Percentiles rank a stretch among this genome's conserved stretches.
Evolutionary conservation across 192 early-diverging fungal genomes (phyloP).

Genomic region (Backusella circina): DNA sequence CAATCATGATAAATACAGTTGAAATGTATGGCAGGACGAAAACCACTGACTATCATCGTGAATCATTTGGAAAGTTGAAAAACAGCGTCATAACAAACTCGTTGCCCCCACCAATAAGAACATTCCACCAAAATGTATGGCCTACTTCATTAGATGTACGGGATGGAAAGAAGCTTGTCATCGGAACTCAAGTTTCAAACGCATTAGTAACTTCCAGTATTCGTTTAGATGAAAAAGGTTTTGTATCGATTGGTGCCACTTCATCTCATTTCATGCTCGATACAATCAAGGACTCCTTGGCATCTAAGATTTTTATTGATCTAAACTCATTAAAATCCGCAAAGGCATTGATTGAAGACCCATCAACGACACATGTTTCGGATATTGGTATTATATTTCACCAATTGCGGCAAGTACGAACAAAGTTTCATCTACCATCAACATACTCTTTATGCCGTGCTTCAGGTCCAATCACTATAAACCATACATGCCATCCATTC

Average conservation of each 20-base stretch:
- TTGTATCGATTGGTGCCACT: constrained; percentile 9
- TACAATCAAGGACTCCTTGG: constrained; percentile 6
- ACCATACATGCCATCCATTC: constrained; percentile 20
- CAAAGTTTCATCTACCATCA: constrained; percentile 16
- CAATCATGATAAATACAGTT: constrained; percentile 20
- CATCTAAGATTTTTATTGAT: constrained; percentile 21
- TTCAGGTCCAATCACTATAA: constrained; percentile 19
- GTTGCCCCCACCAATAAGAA: constrained; percentile 1
- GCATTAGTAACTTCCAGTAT: constrained; percentile 24
- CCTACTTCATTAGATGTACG: background rate
- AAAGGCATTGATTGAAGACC: background rate
- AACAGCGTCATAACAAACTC: constrained; percentile 13
- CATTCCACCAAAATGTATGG: constrained; percentile 23
- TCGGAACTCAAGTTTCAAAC: constrained; percentile 25
- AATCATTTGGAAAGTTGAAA: constrained; percentile 14
- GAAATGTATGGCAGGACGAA: constrained; percentile 26
- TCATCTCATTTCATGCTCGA: background rate
- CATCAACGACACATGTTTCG: background rate
- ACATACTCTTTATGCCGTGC: constrained; percentile 20
- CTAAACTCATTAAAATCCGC: constrained; percentile 14
- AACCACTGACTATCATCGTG: constrained; percentile 15
- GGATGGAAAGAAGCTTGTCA: constrained; percentile 17
- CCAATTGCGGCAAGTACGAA: constrained; percentile 24
- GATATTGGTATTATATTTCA: background rate
- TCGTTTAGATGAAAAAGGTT: constrained; percentile 15